Percentiles rank a stretch among this genome's conserved stretches.
Evolutionary conservation across 2,329 filamentous ascomycete genomes (phyloP).

Genomic region (Penicillium italicum): DNA sequence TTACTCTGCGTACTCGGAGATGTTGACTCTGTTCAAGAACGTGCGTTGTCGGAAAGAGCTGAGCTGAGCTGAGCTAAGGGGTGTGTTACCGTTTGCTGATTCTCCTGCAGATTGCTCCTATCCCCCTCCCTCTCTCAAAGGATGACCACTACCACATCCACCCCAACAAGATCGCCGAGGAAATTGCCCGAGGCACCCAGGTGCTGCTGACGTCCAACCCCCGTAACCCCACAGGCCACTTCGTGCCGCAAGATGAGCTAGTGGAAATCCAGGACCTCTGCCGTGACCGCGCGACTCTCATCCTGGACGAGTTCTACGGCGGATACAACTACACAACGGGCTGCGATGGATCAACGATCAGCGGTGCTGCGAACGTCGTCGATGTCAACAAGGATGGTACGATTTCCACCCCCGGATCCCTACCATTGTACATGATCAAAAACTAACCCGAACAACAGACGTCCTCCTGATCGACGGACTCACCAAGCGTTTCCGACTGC

Average conservation of each 20-base stretch:
- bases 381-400: conserved; percentile 74
- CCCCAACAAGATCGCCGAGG: conserved; percentile 85
- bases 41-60: conserved; percentile 23
- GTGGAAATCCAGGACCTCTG: conserved; percentile 90
- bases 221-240: conserved; percentile 86
- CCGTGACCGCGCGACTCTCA: conserved; percentile 81
- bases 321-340: conserved; percentile 93
- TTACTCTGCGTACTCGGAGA: conserved; percentile 97
- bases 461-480: conserved; percentile 93
- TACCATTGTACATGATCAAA: neutral
- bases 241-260: conserved; percentile 79
- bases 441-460: conserved; percentile 46
- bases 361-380: conserved; percentile 81
- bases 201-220: conserved; percentile 95
- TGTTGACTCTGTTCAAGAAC: conserved; percentile 92
- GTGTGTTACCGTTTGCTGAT: neutral
- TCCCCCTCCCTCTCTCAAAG: conserved; percentile 78
- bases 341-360: conserved; percentile 87
- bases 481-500: conserved; percentile 93
- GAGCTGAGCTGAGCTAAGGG: neutral
- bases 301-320: conserved; percentile 95
- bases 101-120: conserved; percentile 66
- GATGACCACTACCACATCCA: conserved; percentile 91
- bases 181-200: conserved; percentile 78
- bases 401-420: conserved; percentile 1